Percentiles rank a stretch among this genome's conserved stretches.
These are phyloP conservation scores for Dentipellis fragilis DNA, from an alignment of 768 basidiomycete genomes.

Conservation along the genomic window DNA sequence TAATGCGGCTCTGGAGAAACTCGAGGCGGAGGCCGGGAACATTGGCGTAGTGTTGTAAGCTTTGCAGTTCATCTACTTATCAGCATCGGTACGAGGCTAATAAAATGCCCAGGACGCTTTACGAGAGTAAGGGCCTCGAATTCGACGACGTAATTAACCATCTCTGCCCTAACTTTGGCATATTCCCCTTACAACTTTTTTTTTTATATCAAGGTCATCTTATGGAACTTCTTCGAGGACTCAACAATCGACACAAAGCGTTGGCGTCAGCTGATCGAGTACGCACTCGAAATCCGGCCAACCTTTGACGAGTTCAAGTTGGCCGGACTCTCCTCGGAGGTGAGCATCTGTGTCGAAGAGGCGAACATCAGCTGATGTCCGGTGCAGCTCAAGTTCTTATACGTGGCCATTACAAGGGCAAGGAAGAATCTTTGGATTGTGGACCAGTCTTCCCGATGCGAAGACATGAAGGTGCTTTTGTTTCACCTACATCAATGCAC, in stretches of 20 bases:
- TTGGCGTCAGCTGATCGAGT: slow-evolving; percentile 3
- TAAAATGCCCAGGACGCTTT: slow-evolving; percentile 41
- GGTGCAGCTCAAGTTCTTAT: slow-evolving; percentile 55
- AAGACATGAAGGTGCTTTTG: slow-evolving; percentile 28
- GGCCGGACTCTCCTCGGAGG: slow-evolving; percentile 1
- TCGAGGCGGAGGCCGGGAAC: slow-evolving; percentile 44
- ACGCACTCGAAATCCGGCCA: neutral
- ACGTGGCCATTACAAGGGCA: slow-evolving; percentile 64
- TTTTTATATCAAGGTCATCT: slow-evolving; percentile 41
- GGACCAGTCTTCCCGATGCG: slow-evolving; percentile 38
- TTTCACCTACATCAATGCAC: neutral
- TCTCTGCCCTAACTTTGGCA: neutral
- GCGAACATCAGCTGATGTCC: too few relatives aligned
- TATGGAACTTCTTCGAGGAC: slow-evolving; percentile 70
- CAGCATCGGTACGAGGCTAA: neutral
- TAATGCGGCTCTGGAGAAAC: slow-evolving; percentile 35
- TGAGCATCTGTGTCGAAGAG: too few relatives aligned
- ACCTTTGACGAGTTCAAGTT: neutral
- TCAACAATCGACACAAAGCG: slow-evolving; percentile 30
- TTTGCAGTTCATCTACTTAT: neutral
- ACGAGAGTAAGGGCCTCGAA: slow-evolving; percentile 59
- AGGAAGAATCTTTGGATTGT: slow-evolving; percentile 63
- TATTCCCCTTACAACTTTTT: neutral
- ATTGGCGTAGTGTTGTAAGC: slow-evolving; percentile 49
- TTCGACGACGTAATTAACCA: slow-evolving; percentile 43